Base-by-base conservation (phyloP, 495 filamentous ascomycete species). In the Xylaria longipes region DNA sequence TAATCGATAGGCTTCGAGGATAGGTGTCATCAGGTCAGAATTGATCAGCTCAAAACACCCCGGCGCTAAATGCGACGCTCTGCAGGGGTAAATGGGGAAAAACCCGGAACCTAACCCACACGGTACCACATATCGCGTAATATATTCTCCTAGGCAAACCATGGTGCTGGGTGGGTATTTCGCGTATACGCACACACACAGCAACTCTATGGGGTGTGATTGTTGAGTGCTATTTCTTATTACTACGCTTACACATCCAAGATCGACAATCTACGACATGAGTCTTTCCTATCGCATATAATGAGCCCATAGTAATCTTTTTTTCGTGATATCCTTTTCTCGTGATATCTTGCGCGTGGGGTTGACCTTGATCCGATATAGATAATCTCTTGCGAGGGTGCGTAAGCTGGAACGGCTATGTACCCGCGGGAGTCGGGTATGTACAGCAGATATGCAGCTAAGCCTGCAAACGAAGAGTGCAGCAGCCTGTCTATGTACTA, bases 21-120 rank as follows among this genome's bases (percentile, higher is more conserved):
- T 25, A 29, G 45, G 63, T 65, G 63, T 65, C 63, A 65, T 65
- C 31, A 52, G 63, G 63, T 65, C 63, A 65, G 63, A 25, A 65
- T 65, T 65, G 31, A 65, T 65, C 63, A 65, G 63, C 39, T 22
- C 8, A 29, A 65, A 15, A 20, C 45, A 14, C 37, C 45, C 20
- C 9, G 45, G 63, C 43, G 43, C 22, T 35, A 12, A 46, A 64
- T 64, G 45, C 31, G 9, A 65, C 45, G 20, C 27, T 65, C 45
- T 50, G 43, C 45, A 65, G 63, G 63, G 63, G 12, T n/a, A 50
- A 20, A 50, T 37, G 45, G 61, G 37, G 25, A 25, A 11, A 22
- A 35, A 11, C 37, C 45, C 11, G 17, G 45, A 65, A 37, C 41
- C 25, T 48, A 60, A 37, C 57, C 31, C 57, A 60, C n/a, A 60